A percentile compares a stretch with the other conserved stretches of the same genome.
Evolutionary conservation across 768 basidiomycete genomes (phyloP).

Genomic region (Suillus sp.): DNA sequence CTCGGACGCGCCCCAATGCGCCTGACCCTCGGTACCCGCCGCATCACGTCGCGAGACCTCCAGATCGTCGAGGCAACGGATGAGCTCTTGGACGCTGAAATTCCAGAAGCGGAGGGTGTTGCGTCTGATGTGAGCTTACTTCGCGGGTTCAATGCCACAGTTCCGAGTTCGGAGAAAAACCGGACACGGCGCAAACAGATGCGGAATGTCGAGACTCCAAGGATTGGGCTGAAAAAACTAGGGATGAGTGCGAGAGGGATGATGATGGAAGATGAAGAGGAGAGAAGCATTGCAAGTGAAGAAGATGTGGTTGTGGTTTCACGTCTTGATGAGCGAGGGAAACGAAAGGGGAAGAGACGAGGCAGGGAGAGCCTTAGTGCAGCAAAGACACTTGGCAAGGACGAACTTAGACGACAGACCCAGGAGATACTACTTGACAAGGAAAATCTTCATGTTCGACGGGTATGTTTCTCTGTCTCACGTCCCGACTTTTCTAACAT

Average conservation of each 20-base stretch:
- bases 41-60: constrained; percentile 81
- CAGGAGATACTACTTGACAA: constrained; percentile 89
- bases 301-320: constrained; percentile 73
- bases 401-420: constrained; percentile 82
- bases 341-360: constrained; percentile 44
- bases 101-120: constrained; percentile 74
- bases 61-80: constrained; percentile 82
- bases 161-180: constrained; percentile 84
- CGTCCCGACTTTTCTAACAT: constrained; percentile 14
- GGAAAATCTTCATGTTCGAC: constrained; percentile 87
- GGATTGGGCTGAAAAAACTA: constrained; percentile 76
- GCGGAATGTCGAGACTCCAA: constrained; percentile 75
- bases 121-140: constrained; percentile 78
- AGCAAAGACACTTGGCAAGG: constrained; percentile 72
- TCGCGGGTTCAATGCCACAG: constrained; percentile 92
- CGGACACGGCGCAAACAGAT: constrained; percentile 76
- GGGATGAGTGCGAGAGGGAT: constrained; percentile 81
- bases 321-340: constrained; percentile 33
- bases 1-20: constrained; percentile 79
- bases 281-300: constrained; percentile 68
- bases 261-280: constrained; percentile 42
- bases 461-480: constrained; percentile 45
- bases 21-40: constrained; percentile 61
- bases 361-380: constrained; percentile 70
- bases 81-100: constrained; percentile 67